These are phyloP conservation scores for Umbelopsis sp. DNA, from an alignment of 192 early-diverging fungal genomes.

Conservation along the genomic window DNA sequence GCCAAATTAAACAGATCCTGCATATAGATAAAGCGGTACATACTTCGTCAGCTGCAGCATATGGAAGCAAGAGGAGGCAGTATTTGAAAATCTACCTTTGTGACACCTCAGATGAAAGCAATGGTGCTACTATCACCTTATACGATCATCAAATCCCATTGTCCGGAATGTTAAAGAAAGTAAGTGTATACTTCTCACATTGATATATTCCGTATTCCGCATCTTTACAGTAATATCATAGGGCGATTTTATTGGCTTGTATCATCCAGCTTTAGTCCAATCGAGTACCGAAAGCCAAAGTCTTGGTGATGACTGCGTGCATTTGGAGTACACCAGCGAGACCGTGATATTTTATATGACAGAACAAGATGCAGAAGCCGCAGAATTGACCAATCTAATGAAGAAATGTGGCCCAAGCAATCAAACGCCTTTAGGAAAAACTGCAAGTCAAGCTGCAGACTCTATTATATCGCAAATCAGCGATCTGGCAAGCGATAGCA, in stretches of 20 bases:
- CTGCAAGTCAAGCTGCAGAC: not conserved
- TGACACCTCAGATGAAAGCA: conserved; percentile 17
- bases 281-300: conserved; percentile 6
- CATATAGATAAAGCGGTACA: conserved; percentile 19
- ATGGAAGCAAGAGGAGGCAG: not conserved
- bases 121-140: conserved; percentile 4
- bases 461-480: not conserved
- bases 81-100: conserved; percentile 8
- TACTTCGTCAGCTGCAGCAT: not conserved
- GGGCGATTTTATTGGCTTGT: conserved; percentile 28
- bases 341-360: conserved; percentile 31
- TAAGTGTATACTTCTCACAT: not conserved
- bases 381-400: conserved; percentile 12
- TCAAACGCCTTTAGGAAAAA: not conserved
- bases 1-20: not conserved
- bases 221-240: not conserved
- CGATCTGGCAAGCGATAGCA: conserved; percentile 14
- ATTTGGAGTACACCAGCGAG: conserved; percentile 17
- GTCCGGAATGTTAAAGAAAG: conserved; percentile 5
- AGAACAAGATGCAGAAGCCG: conserved; percentile 24
- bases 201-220: not conserved
- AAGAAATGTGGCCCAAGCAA: not conserved
- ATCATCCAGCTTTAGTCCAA: conserved; percentile 13
- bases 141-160: conserved; percentile 25
- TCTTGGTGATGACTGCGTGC: not conserved